Evolutionary conservation across 768 basidiomycete species (phyloP), one percentile per base, ranked within the genome.

Genomic region (Tremella fuciformis): DNA sequence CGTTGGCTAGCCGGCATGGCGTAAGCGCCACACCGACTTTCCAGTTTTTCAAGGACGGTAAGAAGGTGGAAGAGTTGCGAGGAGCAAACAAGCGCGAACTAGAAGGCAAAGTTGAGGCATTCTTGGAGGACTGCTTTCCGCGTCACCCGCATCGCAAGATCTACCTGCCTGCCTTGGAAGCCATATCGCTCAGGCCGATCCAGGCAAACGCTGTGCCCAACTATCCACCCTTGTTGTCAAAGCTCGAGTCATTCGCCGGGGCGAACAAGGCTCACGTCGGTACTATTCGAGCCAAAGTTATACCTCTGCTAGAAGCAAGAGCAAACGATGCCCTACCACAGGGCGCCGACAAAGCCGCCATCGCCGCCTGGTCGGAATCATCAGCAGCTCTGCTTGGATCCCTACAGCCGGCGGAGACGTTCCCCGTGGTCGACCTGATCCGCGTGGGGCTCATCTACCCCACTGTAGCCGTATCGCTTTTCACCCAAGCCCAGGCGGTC

Each of bases 21-120:
- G 83, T 96, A 0, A 76, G 81, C 15, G 91, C 82, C 16, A 94
- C 89, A 1, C 93, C 92, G 4, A 92, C 90, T 0, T 94, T 97
- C 69, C 78, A 88, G 40, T 92, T 96, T 78, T 97, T 91, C 79
- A 75, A 86, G 60, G 81, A 88, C 59, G 89, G 69, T 3, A 67
- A 71, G 53, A 69, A 72, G 44, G 70, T 65, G 18, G 63, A 73
- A 13, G 72, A 69, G 47, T 52, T 71, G 59, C 63, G 61, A 41
- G 67, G 67, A 1, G 70, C 72, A 16, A 50, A 40, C 16, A 71
- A 71, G 53, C 54, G 58, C 50, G 65, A 60, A 34, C 54, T 71
- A 34, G 62, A 66, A 21, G 48, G 21, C 15, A 60, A 54, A 38
- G 71, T 73, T 21, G 71, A 69, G 29, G 46, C 39, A 7, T 69